Percentiles rank a stretch among this genome's conserved stretches.
These are phyloP conservation scores for Camellia lanceoleosa DNA, from an alignment of 148 eudicot genomes.

Conservation along the genomic window DNA sequence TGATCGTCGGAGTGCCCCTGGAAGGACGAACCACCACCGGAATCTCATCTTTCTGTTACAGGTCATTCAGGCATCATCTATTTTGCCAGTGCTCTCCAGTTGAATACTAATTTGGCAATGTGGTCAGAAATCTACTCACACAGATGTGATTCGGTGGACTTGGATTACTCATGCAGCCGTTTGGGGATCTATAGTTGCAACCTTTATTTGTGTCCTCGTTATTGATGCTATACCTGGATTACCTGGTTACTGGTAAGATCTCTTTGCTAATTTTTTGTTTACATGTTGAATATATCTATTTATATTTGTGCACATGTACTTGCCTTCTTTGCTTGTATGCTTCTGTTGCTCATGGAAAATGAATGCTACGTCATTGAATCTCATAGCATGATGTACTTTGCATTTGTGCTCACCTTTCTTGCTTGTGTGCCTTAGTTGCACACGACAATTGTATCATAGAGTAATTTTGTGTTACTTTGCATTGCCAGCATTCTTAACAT, in stretches of 20 bases:
- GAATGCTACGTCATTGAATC: conserved; percentile 2
- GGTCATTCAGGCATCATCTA: conserved; percentile 84
- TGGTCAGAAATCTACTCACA: no score
- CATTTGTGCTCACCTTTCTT: no score
- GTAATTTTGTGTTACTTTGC: not conserved
- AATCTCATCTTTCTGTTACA: conserved; percentile 66
- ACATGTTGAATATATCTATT: not conserved
- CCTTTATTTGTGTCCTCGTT: conserved; percentile 66
- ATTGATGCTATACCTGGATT: conserved; percentile 67
- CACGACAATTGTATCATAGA: no score
- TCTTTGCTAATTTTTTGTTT: conserved; percentile 12
- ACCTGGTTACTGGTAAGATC: conserved; percentile 80
- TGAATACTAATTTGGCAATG: no score
- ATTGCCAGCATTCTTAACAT: not conserved
- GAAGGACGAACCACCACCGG: conserved; percentile 60
- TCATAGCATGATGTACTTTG: no score
- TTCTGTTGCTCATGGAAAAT: not conserved
- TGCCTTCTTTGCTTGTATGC: not conserved
- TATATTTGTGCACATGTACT: not conserved
- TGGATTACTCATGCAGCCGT: conserved; percentile 81
- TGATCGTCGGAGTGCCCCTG: conserved; percentile 60
- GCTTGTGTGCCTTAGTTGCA: no score
- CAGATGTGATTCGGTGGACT: conserved; percentile 87
- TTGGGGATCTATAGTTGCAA: conserved; percentile 90
- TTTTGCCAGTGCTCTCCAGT: no score